These are phyloP conservation scores for Zychaea mexicana DNA, from an alignment of 371 early-diverging fungal species.

Conservation along the genomic window DNA sequence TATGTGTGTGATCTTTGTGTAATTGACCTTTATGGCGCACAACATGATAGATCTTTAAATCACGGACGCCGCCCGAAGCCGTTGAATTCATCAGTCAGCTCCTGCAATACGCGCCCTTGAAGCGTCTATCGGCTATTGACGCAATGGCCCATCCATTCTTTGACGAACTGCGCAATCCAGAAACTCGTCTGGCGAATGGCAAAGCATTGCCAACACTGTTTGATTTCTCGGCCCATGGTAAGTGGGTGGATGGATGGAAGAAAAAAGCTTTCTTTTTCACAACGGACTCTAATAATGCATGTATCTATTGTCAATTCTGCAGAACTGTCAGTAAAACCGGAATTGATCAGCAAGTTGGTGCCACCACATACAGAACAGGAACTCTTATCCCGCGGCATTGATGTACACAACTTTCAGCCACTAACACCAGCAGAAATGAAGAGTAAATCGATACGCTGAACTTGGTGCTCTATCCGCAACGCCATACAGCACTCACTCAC, in stretches of 20 bases:
- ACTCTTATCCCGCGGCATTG: constrained; percentile 52
- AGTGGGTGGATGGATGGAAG: constrained; percentile 4
- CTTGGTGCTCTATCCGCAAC: background rate
- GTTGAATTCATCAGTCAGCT: constrained; percentile 86
- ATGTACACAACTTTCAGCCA: constrained; percentile 46
- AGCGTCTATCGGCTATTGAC: constrained; percentile 91
- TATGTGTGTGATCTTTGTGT: too few species aligned
- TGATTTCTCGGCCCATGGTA: constrained; percentile 87
- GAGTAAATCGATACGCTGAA: constrained; percentile 16
- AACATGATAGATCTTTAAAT: constrained; percentile 87
- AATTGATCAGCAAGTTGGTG: constrained; percentile 59
- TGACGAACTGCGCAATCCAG: constrained; percentile 90
- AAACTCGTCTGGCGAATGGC: constrained; percentile 78
- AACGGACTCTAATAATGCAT: background rate
- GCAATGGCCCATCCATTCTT: constrained; percentile 97
- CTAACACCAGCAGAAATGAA: constrained; percentile 40
- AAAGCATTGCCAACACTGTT: constrained; percentile 87
- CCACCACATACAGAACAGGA: constrained; percentile 62
- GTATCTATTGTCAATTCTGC: background rate
- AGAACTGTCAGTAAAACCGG: constrained; percentile 56
- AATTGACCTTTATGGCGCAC: too few species aligned
- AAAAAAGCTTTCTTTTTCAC: background rate
- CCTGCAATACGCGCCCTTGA: constrained; percentile 93
- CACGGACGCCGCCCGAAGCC: constrained; percentile 85
- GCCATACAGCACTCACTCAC: background rate